Percentiles rank a stretch among this genome's conserved stretches.
Conservation (phyloP, 164 flowering plant genomes). For the Berberis thunbergii region DNA sequence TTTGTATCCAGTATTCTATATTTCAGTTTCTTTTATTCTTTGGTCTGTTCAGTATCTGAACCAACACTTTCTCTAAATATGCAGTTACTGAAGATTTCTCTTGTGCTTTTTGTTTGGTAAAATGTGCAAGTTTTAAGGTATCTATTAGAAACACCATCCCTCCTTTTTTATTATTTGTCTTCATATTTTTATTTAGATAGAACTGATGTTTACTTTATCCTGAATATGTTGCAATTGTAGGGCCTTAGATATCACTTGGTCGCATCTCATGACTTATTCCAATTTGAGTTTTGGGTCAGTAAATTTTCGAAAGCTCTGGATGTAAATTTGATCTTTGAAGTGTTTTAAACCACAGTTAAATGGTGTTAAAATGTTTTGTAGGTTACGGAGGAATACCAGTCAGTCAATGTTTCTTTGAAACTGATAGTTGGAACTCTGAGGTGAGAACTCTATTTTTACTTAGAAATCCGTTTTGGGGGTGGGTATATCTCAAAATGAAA, state of each 20-base stretch:
- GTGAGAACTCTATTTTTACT: constrained; percentile 27
- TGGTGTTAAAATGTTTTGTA: constrained; percentile 22
- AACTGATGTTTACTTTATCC: not conserved
- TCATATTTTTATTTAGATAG: not conserved
- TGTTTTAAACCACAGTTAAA: constrained; percentile 3
- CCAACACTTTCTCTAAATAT: constrained; percentile 7
- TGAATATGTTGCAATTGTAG: constrained; percentile 26
- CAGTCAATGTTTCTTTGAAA: constrained; percentile 82
- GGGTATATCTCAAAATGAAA: too few species aligned
- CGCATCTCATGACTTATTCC: constrained; percentile 83
- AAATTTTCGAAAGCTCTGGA: constrained; percentile 15
- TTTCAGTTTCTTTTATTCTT: not conserved
- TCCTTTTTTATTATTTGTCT: not conserved
- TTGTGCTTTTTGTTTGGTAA: constrained; percentile 86
- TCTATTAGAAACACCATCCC: not conserved
- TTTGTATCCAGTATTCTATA: too few species aligned
- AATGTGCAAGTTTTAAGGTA: constrained; percentile 89
- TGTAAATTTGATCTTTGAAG: constrained; percentile 8
- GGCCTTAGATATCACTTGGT: constrained; percentile 74
- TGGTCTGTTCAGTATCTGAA: not conserved
- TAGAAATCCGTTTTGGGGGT: not conserved
- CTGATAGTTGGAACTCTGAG: constrained; percentile 63
- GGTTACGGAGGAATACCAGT: constrained; percentile 86
- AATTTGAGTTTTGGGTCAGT: constrained; percentile 96
- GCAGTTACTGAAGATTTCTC: constrained; percentile 93